Percentiles rank a stretch among this genome's conserved stretches.
Evolutionary conservation across 2,329 filamentous ascomycete genomes (phyloP).

Genomic region (Ophiostoma angusticollis): DNA sequence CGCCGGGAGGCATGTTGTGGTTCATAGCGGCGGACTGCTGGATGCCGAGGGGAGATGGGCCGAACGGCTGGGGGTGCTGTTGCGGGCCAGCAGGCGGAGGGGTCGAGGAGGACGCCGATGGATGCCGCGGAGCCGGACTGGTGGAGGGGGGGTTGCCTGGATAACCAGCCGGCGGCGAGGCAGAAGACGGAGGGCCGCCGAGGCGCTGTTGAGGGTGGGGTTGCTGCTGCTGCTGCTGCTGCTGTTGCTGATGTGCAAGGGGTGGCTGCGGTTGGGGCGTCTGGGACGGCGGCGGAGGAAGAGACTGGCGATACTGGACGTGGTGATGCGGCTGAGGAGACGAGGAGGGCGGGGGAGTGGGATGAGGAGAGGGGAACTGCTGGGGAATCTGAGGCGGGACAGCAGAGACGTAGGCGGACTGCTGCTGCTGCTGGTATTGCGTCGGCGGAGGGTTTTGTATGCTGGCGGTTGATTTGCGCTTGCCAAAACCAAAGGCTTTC

Average conservation of each 20-base stretch:
- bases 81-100: slow-evolving; percentile 4
- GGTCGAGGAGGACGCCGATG: slow-evolving; percentile 4
- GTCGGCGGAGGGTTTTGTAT: slow-evolving; percentile 31
- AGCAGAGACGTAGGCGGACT: slow-evolving; percentile 11
- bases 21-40: slow-evolving; percentile 48
- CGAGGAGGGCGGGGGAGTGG: slow-evolving; percentile 8
- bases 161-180: slow-evolving; percentile 23
- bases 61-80: slow-evolving; percentile 5
- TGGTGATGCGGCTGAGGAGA: no score
- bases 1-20: slow-evolving; percentile 34
- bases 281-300: slow-evolving; percentile 13
- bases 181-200: slow-evolving; percentile 8
- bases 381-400: slow-evolving; percentile 38
- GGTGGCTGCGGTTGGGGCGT: slow-evolving; percentile 12
- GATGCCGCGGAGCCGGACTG: slow-evolving; percentile 5
- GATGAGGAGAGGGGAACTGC: slow-evolving; percentile 25
- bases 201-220: slow-evolving; percentile 21
- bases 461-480: slow-evolving; percentile 58
- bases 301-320: slow-evolving; percentile 11
- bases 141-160: slow-evolving; percentile 34
- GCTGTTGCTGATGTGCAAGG: slow-evolving; percentile 1
- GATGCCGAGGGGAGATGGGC: slow-evolving; percentile 9
- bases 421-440: slow-evolving; percentile 18
- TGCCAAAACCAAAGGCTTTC: slow-evolving; percentile 69
- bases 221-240: slow-evolving; percentile 12